Base-by-base conservation (phyloP, 176 grass and related monocot genomes). In the Saccharum spontaneum region DNA sequence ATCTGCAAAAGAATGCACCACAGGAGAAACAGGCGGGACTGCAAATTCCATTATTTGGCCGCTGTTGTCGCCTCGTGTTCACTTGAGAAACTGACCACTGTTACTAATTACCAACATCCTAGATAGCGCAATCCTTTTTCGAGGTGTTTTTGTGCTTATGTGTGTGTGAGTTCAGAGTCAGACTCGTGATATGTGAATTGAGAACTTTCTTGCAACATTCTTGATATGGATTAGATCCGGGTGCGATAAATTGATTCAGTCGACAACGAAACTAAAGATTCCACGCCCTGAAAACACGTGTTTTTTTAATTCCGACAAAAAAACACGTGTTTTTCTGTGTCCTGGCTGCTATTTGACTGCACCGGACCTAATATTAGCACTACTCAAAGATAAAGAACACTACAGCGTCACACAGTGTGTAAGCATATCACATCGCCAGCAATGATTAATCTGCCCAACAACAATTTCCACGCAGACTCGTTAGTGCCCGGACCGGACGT, bases 101-200 rank as follows among this genome's bases (percentile, higher is more conserved):
- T 75, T 67, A 28, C 46, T 17, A 67, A 40, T 81, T 87, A 26
- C 44, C 60, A 75, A 54, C 43, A 60, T 77, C 18, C 16, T n/a
- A 64, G 41, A 41, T 40, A 38, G 40, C 33, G 13, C 16, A 43
- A 3, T 14, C 4, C 3, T 18, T 55, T 67, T 59, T n/a, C 23
- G 23, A 70, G 18, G 59, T 28, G 16, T 8, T 43, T 40, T 49
- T 30, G n/a, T 81, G 44, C 22, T 54, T 41, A 50, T 37, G 46
- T 20, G 23, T 18, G 4, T 17, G 4, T 54, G 36, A 8, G 38
- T 75, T 6, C 22, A 68, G 36, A 46, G 68, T 44, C 36, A 57
- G 71, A 31, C 17, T 3, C 64, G 36, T 37, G 36, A 37, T 37
- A 5, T 15, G 3, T 67, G 64, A 49, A 67, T 9, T 50, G 10